A percentile compares a stretch with the other conserved stretches of the same genome.
These are phyloP conservation scores for Galeopsis tetrahit DNA, from an alignment of 257 asterid species.

Conservation along the genomic window DNA sequence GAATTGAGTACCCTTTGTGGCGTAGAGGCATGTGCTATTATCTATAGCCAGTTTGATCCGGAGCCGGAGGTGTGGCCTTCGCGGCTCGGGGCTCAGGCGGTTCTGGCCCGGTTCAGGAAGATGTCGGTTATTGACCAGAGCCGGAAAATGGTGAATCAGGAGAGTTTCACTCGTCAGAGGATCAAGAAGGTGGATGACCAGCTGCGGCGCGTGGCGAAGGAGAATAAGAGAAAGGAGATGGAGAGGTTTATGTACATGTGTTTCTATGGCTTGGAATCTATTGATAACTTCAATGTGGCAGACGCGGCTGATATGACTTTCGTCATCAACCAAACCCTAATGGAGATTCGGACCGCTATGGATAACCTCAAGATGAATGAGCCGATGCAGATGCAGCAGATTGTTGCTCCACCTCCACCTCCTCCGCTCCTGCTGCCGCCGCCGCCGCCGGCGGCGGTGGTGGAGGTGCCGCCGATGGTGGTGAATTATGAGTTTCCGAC, in stretches of 20 bases:
- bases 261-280: constrained; percentile 10
- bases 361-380: neutral
- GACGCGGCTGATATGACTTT: constrained; percentile 39
- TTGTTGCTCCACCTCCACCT: neutral
- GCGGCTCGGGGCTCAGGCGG: constrained; percentile 34
- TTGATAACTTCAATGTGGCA: constrained; percentile 16
- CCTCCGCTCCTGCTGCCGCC: neutral
- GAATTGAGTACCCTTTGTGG: constrained; percentile 53
- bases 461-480: neutral
- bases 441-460: neutral
- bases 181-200: constrained; percentile 45
- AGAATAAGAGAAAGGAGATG: constrained; percentile 35
- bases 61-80: constrained; percentile 59
- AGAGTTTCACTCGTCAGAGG: constrained; percentile 45
- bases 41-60: constrained; percentile 47
- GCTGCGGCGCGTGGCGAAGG: constrained; percentile 39
- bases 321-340: constrained; percentile 34
- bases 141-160: constrained; percentile 51
- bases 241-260: constrained; percentile 36
- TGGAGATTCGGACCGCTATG: constrained; percentile 34
- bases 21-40: constrained; percentile 46
- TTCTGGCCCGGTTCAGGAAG: constrained; percentile 41
- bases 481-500: too few relatives aligned
- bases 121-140: constrained; percentile 41
- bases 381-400: neutral